These are phyloP conservation scores for Castanopsis chinensis DNA, from an alignment of 306 rosid species.

Conservation along the genomic window DNA sequence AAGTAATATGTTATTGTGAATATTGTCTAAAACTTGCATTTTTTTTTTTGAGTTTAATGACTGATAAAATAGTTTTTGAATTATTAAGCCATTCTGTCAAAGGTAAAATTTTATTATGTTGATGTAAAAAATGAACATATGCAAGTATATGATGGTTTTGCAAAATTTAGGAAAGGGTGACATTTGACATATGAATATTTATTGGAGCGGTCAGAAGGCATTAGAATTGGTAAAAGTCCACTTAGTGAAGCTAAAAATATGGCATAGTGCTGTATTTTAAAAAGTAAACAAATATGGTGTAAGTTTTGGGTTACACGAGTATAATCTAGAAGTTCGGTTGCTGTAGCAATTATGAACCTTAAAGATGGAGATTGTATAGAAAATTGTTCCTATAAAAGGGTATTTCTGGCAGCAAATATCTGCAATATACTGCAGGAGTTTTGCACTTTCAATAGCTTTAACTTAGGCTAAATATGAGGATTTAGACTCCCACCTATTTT, in stretches of 20 bases:
- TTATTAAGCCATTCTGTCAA: background rate
- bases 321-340: background rate
- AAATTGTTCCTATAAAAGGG: background rate
- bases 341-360: background rate
- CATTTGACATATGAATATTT: background rate
- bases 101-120: background rate
- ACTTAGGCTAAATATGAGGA: background rate
- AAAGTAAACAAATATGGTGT: background rate
- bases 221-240: background rate
- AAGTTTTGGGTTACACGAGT: background rate
- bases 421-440: background rate
- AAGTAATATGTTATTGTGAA: background rate
- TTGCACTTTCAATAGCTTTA: background rate
- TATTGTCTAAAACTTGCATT: background rate
- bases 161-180: background rate
- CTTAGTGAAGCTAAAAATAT: background rate
- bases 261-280: background rate
- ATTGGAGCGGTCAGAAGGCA: background rate
- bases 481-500: background rate
- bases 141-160: background rate
- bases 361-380: background rate
- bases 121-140: background rate
- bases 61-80: background rate
- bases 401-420: background rate
- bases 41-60: background rate